Conservation (phyloP, 345 rosid species). For the Syzygium aromaticum region DNA sequence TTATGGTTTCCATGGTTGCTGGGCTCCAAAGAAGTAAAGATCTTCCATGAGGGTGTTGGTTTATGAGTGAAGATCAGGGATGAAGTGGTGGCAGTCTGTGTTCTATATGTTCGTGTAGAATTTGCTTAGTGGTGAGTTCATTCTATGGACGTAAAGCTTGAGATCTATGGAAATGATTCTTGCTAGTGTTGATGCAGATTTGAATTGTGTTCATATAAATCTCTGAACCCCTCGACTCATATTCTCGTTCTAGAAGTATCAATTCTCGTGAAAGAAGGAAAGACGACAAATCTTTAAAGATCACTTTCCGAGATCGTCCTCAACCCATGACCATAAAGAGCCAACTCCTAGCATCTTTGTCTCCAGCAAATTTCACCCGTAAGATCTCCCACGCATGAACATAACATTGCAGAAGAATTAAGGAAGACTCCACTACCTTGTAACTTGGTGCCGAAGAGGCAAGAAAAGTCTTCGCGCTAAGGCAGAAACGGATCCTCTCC, state of each 20-base stretch:
- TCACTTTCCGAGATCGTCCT: neutral
- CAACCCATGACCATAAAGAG: neutral
- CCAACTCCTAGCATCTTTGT: neutral
- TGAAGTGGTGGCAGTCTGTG: neutral
- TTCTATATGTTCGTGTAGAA: too few relatives aligned
- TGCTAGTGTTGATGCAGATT: neutral
- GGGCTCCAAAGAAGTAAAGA: constrained; percentile 49
- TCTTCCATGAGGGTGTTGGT: neutral
- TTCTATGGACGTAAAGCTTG: neutral
- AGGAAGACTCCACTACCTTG: neutral
- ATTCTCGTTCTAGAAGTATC: neutral
- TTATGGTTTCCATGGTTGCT: constrained; percentile 88
- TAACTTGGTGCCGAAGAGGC: neutral
- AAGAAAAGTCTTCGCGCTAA: too few relatives aligned
- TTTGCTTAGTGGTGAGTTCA: too few relatives aligned
- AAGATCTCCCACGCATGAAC: neutral
- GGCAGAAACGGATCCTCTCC: neutral
- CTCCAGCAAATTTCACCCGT: neutral
- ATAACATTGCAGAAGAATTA: neutral
- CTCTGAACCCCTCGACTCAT: neutral
- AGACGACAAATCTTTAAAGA: neutral
- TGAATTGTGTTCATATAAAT: neutral
- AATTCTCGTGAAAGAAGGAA: neutral
- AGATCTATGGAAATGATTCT: neutral
- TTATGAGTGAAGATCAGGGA: neutral